A percentile compares a stretch with the other conserved stretches of the same genome.
Conservation (phyloP, 139 green algal genomes). For the Eudorina sp. region DNA sequence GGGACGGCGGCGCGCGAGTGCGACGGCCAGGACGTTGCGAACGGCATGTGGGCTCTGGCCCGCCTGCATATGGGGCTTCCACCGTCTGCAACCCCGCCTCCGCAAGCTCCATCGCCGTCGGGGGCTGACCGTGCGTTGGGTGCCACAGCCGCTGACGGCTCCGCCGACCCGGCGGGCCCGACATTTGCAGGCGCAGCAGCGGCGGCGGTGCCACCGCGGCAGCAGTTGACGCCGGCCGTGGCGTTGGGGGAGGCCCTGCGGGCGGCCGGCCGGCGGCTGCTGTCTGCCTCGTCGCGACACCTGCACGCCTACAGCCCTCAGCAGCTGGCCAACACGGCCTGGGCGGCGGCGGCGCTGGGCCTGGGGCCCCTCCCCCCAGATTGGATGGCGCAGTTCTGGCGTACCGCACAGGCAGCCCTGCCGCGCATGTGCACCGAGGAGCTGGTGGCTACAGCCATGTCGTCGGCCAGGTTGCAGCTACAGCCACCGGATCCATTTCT, state of each 20-base stretch:
- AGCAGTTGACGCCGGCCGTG: neutral
- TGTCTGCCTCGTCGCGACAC: conserved; percentile 1
- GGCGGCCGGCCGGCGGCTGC: neutral
- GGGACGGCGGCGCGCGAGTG: neutral
- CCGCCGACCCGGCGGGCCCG: too few species aligned
- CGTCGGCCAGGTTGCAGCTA: neutral
- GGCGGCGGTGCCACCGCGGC: neutral
- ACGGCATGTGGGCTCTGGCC: conserved; percentile 31
- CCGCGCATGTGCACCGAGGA: conserved; percentile 13
- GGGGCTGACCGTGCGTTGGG: too few species aligned
- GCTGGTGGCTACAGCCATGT: conserved; percentile 24
- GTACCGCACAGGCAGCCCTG: neutral
- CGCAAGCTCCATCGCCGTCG: neutral
- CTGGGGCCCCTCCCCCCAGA: conserved; percentile 6
- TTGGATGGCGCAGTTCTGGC: conserved; percentile 42
- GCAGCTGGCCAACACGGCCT: conserved; percentile 48
- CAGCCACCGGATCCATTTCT: neutral
- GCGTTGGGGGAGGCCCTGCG: neutral
- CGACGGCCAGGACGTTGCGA: conserved; percentile 16
- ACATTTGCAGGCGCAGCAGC: neutral
- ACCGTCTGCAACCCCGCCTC: too few species aligned
- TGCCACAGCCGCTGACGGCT: too few species aligned
- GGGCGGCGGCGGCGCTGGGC: conserved; percentile 33
- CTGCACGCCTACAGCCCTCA: conserved; percentile 32
- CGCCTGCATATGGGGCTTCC: neutral